Evolutionary conservation across 495 filamentous ascomycete genomes (phyloP), one percentile per base, ranked within the genome.

Genomic region (Penicillium lagena): DNA sequence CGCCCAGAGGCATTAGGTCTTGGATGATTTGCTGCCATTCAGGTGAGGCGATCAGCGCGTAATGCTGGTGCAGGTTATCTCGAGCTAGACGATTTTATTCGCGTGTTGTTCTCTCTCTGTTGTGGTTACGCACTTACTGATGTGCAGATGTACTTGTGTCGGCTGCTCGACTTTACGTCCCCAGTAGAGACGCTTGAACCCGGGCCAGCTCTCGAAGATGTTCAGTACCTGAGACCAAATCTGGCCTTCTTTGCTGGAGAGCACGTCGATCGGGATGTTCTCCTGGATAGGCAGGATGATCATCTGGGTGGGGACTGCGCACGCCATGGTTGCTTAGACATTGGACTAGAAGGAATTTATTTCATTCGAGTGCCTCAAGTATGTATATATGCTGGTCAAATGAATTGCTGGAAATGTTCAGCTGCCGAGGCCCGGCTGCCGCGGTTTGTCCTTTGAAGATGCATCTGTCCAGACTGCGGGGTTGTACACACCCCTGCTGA

Each of bases 241-340:
- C 37, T 58, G 42, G 30, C 51, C 51, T 8, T 52, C 49, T 6
- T 34, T 35, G 4, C 50, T 47, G 10, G 52, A 53, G 22, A 44
- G 29, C 9, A 43, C 34, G 29, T 59, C 55, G 40, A 63, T 49
- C 10, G 49, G 38, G 22, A 47, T 7, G 2, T 39, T 32, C 28
- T 50, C 42, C 42, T 54, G 42, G 42, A 62, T 53, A 34, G 56
- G 49, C 32, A 64, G 44, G 40, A 54, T 43, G 47, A 56, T 47
- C 53, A 54, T 64, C 28, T 56, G 49, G 13, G 60, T 62, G 51
- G 58, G 55, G 45, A 44, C 46, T 40, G 57, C 36, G 45, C 51
- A 43, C 33, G 44, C 40, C 45, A 51, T 48, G 39, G 39, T 42
- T 37, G 34, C 10, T 39, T 48, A 6, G 22, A 22, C 39, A 29